These are phyloP conservation scores for Solioccasus polychromus DNA, from an alignment of 768 basidiomycete genomes.

Conservation along the genomic window DNA sequence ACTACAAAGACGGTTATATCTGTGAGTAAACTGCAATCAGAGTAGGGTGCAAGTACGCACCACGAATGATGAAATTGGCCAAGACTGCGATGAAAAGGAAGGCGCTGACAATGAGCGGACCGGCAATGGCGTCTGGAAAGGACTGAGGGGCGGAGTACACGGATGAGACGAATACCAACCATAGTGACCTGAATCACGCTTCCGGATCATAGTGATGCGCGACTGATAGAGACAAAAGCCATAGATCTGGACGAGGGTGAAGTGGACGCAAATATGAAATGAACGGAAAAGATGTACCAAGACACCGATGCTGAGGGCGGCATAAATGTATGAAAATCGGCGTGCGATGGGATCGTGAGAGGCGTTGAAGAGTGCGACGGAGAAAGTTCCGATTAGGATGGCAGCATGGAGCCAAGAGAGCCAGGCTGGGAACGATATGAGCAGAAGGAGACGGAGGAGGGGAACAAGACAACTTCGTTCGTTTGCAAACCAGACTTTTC, in stretches of 20 bases:
- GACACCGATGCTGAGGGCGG: conserved; percentile 69
- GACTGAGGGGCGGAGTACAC: background rate
- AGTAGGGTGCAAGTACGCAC: conserved; percentile 41
- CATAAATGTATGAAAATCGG: conserved; percentile 81
- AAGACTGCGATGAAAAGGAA: conserved; percentile 86
- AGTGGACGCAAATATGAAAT: background rate
- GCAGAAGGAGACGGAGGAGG: background rate
- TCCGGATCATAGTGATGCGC: conserved; percentile 86
- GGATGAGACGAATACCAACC: conserved; percentile 47
- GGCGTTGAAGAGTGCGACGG: conserved; percentile 87
- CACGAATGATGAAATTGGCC: conserved; percentile 83
- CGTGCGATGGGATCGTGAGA: conserved; percentile 62
- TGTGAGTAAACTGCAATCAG: conserved; percentile 3
- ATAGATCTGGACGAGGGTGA: conserved; percentile 55
- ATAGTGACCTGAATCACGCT: conserved; percentile 84
- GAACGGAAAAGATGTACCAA: conserved; percentile 39
- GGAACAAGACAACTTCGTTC: conserved; percentile 75
- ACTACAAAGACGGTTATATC: conserved; percentile 39
- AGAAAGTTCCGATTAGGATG: conserved; percentile 78
- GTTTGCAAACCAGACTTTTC: conserved; percentile 97
- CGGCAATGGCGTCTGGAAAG: conserved; percentile 67
- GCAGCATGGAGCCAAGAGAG: conserved; percentile 88
- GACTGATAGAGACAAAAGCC: conserved; percentile 84
- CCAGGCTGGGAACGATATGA: conserved; percentile 61
- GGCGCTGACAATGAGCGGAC: conserved; percentile 79